Evolutionary conservation across 805 yeast species (phyloP).

Genomic region (Saccharomycopsis vini): DNA sequence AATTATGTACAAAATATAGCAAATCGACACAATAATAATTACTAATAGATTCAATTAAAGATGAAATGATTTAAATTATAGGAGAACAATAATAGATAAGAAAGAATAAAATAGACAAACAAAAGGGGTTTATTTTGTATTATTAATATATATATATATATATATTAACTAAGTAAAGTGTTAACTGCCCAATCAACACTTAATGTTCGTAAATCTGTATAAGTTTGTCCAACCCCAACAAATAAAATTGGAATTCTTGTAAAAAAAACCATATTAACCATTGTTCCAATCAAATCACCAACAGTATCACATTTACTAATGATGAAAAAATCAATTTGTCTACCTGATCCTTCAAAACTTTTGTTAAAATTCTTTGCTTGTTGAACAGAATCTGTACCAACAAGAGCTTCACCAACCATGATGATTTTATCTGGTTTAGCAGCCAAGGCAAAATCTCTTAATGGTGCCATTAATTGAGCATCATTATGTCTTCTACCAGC

Average conservation of each 20-base stretch:
- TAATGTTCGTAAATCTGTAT: conserved; percentile 83
- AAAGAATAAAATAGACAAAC: too few relatives aligned
- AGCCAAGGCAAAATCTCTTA: conserved; percentile 89
- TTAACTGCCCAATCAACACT: conserved; percentile 91
- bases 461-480: conserved; percentile 87
- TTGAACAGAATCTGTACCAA: conserved; percentile 93
- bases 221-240: conserved; percentile 95
- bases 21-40: too few relatives aligned
- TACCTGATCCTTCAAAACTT: conserved; percentile 71
- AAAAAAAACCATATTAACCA: conserved; percentile 96
- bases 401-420: conserved; percentile 98
- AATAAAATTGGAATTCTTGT: conserved; percentile 92
- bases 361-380: conserved; percentile 90
- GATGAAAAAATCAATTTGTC: conserved; percentile 82
- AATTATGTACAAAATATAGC: too few relatives aligned
- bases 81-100: too few relatives aligned
- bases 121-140: too few relatives aligned
- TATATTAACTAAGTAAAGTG: conserved; percentile 50
- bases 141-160: too few relatives aligned
- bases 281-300: conserved; percentile 90
- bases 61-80: too few relatives aligned
- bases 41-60: too few relatives aligned
- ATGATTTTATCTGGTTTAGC: conserved; percentile 94
- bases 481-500: conserved; percentile 98
- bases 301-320: conserved; percentile 95